phyloP scores from a whole-genome alignment of 2,329 filamentous ascomycete genomes.

The Talaromyces sp. region DNA sequence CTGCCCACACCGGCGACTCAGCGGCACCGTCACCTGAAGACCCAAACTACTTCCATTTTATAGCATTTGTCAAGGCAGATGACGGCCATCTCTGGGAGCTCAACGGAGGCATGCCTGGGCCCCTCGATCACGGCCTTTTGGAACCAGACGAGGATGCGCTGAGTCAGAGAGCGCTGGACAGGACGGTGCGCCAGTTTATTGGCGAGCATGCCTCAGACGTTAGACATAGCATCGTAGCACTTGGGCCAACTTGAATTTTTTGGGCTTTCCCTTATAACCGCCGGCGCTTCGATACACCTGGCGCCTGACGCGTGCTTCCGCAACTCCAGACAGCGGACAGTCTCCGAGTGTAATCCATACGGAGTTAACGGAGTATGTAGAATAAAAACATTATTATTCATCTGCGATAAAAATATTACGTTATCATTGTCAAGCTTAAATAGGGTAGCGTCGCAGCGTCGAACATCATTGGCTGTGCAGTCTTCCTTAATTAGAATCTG shows the following conservation, averaged over 20 bases:
- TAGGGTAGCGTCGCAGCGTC: not conserved
- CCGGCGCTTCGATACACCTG: not conserved
- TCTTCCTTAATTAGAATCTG: not conserved
- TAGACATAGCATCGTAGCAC: not conserved
- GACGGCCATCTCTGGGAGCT: slow-evolving; percentile 30
- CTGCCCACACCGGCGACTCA: slow-evolving; percentile 1
- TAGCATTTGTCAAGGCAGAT: slow-evolving; percentile 28
- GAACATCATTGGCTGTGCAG: not conserved
- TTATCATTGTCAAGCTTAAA: not conserved
- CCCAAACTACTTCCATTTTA: slow-evolving; percentile 19
- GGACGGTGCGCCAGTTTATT: slow-evolving; percentile 19
- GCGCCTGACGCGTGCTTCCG: not conserved
- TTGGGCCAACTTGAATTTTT: not conserved
- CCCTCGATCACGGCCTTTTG: slow-evolving; percentile 23
- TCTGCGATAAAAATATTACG: too few relatives aligned
- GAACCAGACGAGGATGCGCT: slow-evolving; percentile 25
- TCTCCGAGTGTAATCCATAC: too few relatives aligned
- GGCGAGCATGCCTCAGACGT: not conserved
- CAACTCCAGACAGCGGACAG: too few relatives aligned
- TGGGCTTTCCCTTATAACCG: not conserved
- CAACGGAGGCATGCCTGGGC: slow-evolving; percentile 26
- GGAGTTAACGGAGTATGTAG: too few relatives aligned
- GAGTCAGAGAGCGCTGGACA: slow-evolving; percentile 21
- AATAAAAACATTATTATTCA: too few relatives aligned
- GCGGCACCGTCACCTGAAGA: not conserved